These are phyloP conservation scores for Hansenula sp. DNA, from an alignment of 1,139 yeast genomes.

Conservation along the genomic window DNA sequence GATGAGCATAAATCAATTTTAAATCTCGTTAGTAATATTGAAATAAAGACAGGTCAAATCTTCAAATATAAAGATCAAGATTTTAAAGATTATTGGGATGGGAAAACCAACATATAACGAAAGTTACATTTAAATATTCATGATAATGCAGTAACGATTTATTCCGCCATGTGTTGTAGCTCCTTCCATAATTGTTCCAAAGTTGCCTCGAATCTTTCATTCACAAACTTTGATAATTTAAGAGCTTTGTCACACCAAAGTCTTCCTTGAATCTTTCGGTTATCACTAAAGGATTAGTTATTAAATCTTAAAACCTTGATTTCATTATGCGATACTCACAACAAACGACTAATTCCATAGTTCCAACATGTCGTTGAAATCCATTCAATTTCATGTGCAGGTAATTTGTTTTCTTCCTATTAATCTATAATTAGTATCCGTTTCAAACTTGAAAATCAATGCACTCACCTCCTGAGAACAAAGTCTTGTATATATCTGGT, in stretches of 20 bases:
- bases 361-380: constrained; percentile 20
- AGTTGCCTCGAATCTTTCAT: constrained; percentile 16
- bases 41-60: constrained; percentile 30
- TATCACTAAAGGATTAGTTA: constrained; percentile 2
- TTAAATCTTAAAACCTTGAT: background rate
- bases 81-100: constrained; percentile 28
- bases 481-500: constrained; percentile 8
- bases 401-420: constrained; percentile 10
- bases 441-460: too few relatives aligned
- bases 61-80: constrained; percentile 29
- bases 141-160: constrained; percentile 3
- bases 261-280: constrained; percentile 9
- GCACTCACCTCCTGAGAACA: constrained; percentile 3
- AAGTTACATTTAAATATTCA: background rate
- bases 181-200: constrained; percentile 14
- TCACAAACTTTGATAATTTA: constrained; percentile 15
- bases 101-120: background rate
- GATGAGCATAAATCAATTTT: constrained; percentile 33
- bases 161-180: background rate
- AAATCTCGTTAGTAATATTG: constrained; percentile 26
- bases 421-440: too few relatives aligned
- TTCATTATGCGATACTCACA: constrained; percentile 2
- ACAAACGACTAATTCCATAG: constrained; percentile 13
- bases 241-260: constrained; percentile 16
- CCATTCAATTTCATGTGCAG: constrained; percentile 21